Evolutionary conservation across 1,284 basidiomycete genomes (phyloP).

Genomic region (Pseudozyma hubeiensis): DNA sequence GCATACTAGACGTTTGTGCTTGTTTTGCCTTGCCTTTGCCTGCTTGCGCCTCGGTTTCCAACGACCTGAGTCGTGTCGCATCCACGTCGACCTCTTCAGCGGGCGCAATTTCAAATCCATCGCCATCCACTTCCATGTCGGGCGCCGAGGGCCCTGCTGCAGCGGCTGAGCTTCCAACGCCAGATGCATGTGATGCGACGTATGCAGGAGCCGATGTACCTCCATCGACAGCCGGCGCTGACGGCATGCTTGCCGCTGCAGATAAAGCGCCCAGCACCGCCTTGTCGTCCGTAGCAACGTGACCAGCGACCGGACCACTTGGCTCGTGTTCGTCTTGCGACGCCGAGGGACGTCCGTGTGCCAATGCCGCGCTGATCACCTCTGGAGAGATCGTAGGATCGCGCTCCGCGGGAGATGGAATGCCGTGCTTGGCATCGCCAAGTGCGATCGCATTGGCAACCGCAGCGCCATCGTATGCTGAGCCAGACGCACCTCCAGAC

Average conservation of each 20-base stretch:
- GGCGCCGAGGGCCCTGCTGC: slow-evolving; percentile 45
- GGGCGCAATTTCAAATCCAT: slow-evolving; percentile 50
- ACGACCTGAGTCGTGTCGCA: too few species aligned
- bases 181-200: slow-evolving; percentile 3
- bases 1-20: slow-evolving; percentile 8
- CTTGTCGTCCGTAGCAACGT: slow-evolving; percentile 62
- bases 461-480: slow-evolving; percentile 10
- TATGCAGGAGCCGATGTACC: slow-evolving; percentile 39
- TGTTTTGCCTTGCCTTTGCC: slow-evolving; percentile 28
- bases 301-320: slow-evolving; percentile 27
- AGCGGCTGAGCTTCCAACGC: slow-evolving; percentile 7
- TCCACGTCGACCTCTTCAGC: too few species aligned
- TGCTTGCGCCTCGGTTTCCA: not conserved
- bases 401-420: slow-evolving; percentile 36
- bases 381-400: slow-evolving; percentile 25
- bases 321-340: slow-evolving; percentile 4
- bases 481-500: slow-evolving; percentile 2
- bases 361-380: slow-evolving; percentile 29
- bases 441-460: slow-evolving; percentile 31
- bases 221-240: slow-evolving; percentile 23
- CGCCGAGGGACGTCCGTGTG: not conserved
- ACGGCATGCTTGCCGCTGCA: slow-evolving; percentile 47
- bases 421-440: slow-evolving; percentile 46
- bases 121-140: slow-evolving; percentile 39
- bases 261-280: slow-evolving; percentile 44